Conservation (phyloP, 805 yeast species). For the Cyberlindnera xylosilytica region DNA sequence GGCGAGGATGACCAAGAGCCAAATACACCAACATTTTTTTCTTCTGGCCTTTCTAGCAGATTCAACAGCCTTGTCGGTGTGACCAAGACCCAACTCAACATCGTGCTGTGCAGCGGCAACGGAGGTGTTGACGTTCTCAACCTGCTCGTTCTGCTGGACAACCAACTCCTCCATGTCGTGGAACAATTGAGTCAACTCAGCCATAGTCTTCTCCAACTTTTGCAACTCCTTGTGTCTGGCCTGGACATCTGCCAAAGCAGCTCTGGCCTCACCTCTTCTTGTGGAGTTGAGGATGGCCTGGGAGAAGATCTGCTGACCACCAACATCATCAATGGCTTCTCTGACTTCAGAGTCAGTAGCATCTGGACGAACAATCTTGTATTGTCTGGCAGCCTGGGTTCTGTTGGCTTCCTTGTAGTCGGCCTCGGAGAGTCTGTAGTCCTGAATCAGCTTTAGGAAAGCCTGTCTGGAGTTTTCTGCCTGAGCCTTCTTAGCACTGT, state of each 20-base stretch:
- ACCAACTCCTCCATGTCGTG: conserved; percentile 96
- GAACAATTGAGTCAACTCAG: conserved; percentile 91
- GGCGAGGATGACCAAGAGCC: conserved; percentile 57
- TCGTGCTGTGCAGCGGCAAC: conserved; percentile 83
- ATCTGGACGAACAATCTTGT: conserved; percentile 81
- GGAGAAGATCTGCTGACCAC: conserved; percentile 88
- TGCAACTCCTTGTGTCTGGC: conserved; percentile 92
- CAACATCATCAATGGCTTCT: conserved; percentile 80
- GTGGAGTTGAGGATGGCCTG: conserved; percentile 86
- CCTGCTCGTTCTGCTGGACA: conserved; percentile 88
- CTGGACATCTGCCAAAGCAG: conserved; percentile 94
- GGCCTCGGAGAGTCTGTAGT: conserved; percentile 82
- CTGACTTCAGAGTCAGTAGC: conserved; percentile 81
- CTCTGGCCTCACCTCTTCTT: conserved; percentile 91
- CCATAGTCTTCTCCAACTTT: conserved; percentile 92
- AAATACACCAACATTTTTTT: conserved; percentile 83
- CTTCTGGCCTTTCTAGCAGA: conserved; percentile 87
- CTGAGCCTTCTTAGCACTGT: conserved; percentile 81
- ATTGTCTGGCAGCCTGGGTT: conserved; percentile 89
- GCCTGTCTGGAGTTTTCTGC: conserved; percentile 84
- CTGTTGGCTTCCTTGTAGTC: conserved; percentile 80
- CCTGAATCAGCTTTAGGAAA: conserved; percentile 83
- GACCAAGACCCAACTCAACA: conserved; percentile 91
- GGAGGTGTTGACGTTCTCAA: conserved; percentile 78
- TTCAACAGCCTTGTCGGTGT: conserved; percentile 85